Conservation (phyloP, 106 monocot genomes). For the Gastrodia elata region DNA sequence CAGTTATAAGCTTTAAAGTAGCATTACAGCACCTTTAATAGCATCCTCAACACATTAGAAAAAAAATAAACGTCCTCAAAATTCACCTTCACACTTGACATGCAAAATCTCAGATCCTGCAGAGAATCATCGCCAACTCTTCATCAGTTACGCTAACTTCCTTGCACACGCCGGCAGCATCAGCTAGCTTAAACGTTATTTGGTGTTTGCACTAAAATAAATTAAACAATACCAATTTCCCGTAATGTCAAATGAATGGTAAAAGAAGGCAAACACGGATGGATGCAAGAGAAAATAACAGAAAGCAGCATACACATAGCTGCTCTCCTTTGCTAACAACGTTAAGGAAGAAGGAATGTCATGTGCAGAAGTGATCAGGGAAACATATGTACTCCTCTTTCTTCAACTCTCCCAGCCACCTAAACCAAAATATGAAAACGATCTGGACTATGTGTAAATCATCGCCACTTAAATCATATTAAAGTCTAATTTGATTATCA, state of each 20-base stretch:
- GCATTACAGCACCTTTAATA: not conserved
- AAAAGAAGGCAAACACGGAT: not conserved
- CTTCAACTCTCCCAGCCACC: constrained; percentile 84
- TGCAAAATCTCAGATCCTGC: constrained; percentile 39
- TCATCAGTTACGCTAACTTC: constrained; percentile 72
- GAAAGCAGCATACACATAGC: constrained; percentile 46
- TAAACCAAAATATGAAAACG: too few relatives aligned
- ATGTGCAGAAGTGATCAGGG: constrained; percentile 79
- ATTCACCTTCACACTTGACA: not conserved
- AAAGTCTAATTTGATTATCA: too few relatives aligned
- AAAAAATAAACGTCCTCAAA: not conserved
- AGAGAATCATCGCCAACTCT: constrained; percentile 64
- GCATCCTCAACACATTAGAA: not conserved
- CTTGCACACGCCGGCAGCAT: constrained; percentile 49
- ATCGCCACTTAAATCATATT: too few relatives aligned
- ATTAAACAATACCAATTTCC: not conserved
- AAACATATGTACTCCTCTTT: constrained; percentile 90
- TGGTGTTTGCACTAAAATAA: constrained; percentile 87
- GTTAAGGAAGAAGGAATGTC: constrained; percentile 92
- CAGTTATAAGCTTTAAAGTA: not conserved
- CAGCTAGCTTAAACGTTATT: constrained; percentile 75
- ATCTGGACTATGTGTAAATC: too few relatives aligned
- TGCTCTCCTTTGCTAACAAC: constrained; percentile 77
- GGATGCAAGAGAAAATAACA: not conserved
- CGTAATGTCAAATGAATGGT: not conserved